Percentiles rank a stretch among this genome's conserved stretches.
Evolutionary conservation across 805 yeast genomes (phyloP).

Genomic region (Cyberlindnera saturnus): DNA sequence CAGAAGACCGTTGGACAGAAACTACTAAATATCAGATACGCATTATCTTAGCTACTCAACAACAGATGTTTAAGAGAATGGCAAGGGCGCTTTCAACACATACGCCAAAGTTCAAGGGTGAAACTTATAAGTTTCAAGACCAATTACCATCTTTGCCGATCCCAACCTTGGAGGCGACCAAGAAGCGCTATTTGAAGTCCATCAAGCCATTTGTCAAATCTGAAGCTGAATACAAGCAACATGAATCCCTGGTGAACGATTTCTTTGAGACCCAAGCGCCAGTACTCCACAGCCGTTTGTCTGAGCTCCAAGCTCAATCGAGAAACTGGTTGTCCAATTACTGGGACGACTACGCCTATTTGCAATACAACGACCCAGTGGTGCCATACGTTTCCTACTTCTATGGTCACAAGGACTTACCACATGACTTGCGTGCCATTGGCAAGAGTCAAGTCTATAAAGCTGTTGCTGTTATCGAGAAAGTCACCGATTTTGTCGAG

Average conservation of each 20-base stretch:
- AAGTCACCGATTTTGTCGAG: conserved; percentile 62
- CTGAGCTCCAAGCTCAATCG: conserved; percentile 33
- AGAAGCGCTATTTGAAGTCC: conserved; percentile 60
- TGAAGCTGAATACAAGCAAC: conserved; percentile 44
- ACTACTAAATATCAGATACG: background rate
- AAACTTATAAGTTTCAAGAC: conserved; percentile 65
- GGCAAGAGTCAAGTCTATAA: conserved; percentile 63
- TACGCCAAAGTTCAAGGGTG: conserved; percentile 41
- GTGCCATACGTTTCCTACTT: conserved; percentile 92
- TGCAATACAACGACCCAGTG: conserved; percentile 90
- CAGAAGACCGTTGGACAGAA: background rate
- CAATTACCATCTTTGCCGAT: conserved; percentile 82
- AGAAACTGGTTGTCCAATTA: conserved; percentile 88
- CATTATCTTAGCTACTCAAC: background rate
- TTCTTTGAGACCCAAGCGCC: conserved; percentile 67
- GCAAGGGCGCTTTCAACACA: conserved; percentile 19
- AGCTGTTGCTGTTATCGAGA: conserved; percentile 67
- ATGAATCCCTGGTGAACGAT: conserved; percentile 54
- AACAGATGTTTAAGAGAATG: conserved; percentile 21
- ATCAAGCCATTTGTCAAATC: conserved; percentile 61
- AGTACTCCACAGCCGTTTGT: conserved; percentile 60
- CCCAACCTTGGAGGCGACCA: conserved; percentile 70
- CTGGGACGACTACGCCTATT: conserved; percentile 94
- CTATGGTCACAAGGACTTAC: conserved; percentile 68
- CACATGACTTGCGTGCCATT: conserved; percentile 33